Evolutionary conservation across 768 basidiomycete genomes (phyloP), one percentile per base, ranked within the genome.

Genomic region (Clavulina sp.): DNA sequence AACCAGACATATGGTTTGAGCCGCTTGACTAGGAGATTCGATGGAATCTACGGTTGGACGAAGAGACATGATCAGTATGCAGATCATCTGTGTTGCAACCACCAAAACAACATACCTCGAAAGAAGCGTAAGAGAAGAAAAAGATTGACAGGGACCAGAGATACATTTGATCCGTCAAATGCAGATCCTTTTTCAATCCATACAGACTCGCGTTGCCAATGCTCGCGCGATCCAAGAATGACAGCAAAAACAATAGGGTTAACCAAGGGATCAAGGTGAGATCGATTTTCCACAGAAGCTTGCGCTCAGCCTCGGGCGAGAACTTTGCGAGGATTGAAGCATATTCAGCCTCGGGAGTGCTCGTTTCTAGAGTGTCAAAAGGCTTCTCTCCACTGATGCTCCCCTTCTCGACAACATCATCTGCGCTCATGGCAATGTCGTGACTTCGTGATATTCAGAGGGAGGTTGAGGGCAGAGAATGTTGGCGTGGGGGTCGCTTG

Each of bases 101-200:
- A 46, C 24, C 13, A 9, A 46, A 9, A 26, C 26, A 46, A 9
- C 13, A 16, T 46, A 69, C 78, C 70, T 84, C 80, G 55, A 85
- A 85, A 26, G 83, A 59, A 2, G 79, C 71, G 59, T 86, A 84
- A 48, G 78, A 77, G 52, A 83, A 78, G 66, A 84, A 86, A 69
- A 86, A 85, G 3, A 82, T 50, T 26, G 59, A 53, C 18, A 58
- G 43, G 47, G 57, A 58, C 28, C 54, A 44, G 13, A 53, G 36
- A 47, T 54, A 55, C 31, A 48, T 19, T 18, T 56, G 24, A 23
- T 47, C 54, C 24, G 23, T 47, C 62, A 73, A 30, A 78, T 73
- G 81, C 54, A 84, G 69, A 18, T 71, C 67, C 23, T 80, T 66
- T 36, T 78, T 66, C 62, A 55, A 43, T 16, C 54, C 54, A 23